These are phyloP conservation scores for Scutellaria baicalensis DNA, from an alignment of 257 asterid genomes.

Conservation along the genomic window DNA sequence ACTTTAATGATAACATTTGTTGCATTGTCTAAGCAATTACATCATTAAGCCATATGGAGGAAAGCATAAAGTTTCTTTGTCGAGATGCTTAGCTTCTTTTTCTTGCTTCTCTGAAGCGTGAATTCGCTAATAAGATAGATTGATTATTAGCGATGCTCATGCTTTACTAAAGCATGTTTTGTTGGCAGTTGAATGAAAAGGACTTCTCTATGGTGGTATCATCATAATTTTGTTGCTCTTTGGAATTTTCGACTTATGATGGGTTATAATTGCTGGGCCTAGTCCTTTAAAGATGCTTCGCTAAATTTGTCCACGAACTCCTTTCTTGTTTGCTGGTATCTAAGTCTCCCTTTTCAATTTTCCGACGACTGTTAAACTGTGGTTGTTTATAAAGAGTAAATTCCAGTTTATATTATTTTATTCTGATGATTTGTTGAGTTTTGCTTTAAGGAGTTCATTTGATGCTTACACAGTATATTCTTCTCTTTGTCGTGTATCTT, in stretches of 20 bases:
- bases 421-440: not conserved
- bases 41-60: not conserved
- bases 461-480: not conserved
- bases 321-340: not conserved
- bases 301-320: conserved; percentile 8
- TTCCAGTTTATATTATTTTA: not conserved
- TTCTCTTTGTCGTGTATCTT: not conserved
- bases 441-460: not conserved
- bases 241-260: conserved; percentile 26
- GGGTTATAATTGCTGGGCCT: conserved; percentile 40
- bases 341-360: not conserved
- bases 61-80: conserved; percentile 5
- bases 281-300: conserved; percentile 11
- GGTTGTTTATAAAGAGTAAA: not conserved
- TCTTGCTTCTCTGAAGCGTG: conserved; percentile 23
- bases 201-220: conserved; percentile 30
- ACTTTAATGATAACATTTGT: not conserved
- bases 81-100: conserved; percentile 14
- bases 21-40: not conserved
- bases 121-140: conserved; percentile 10
- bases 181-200: conserved; percentile 25
- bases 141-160: conserved; percentile 19
- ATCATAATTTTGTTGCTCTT: conserved; percentile 50
- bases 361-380: not conserved
- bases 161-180: conserved; percentile 33